Conservation (phyloP, 495 filamentous ascomycete genomes). For the Penicillium taxi region DNA sequence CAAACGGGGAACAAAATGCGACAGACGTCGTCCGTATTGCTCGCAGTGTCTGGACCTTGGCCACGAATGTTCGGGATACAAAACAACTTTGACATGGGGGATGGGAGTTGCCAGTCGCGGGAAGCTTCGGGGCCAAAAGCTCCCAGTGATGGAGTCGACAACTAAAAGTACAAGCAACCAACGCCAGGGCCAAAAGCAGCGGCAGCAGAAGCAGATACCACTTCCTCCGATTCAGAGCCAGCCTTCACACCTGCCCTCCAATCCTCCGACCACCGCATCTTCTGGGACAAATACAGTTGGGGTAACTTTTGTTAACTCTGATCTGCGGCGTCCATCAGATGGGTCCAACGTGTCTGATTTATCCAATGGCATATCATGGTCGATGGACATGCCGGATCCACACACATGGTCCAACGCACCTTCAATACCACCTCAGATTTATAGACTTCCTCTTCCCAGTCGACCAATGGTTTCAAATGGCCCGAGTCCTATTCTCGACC, state of each 20-base stretch:
- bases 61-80: constrained; percentile 94
- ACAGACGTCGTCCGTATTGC: constrained; percentile 89
- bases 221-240: constrained; percentile 9
- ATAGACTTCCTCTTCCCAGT: constrained; percentile 17
- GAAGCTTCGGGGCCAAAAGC: constrained; percentile 81
- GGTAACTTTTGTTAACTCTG: constrained; percentile 2
- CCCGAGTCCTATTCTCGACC: constrained; percentile 10
- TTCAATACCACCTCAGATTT: constrained; percentile 16
- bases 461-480: constrained; percentile 11
- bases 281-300: constrained; percentile 1
- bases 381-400: constrained; percentile 25
- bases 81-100: constrained; percentile 95
- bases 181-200: constrained; percentile 3
- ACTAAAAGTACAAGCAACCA: constrained; percentile 9
- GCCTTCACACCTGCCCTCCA: constrained; percentile 7
- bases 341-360: constrained; percentile 12
- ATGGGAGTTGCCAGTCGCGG: constrained; percentile 94
- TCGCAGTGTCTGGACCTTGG: constrained; percentile 86
- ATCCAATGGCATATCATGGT: constrained; percentile 15
- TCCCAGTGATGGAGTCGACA: constrained; percentile 56
- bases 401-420: constrained; percentile 17
- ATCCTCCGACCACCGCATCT: constrained; percentile 9
- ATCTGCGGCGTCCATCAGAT: constrained; percentile 1
- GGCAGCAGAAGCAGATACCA: constrained; percentile 7
- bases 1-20: constrained; percentile 75